These are phyloP conservation scores for Candida dajiaensis DNA, from an alignment of 805 yeast species.

Conservation along the genomic window DNA sequence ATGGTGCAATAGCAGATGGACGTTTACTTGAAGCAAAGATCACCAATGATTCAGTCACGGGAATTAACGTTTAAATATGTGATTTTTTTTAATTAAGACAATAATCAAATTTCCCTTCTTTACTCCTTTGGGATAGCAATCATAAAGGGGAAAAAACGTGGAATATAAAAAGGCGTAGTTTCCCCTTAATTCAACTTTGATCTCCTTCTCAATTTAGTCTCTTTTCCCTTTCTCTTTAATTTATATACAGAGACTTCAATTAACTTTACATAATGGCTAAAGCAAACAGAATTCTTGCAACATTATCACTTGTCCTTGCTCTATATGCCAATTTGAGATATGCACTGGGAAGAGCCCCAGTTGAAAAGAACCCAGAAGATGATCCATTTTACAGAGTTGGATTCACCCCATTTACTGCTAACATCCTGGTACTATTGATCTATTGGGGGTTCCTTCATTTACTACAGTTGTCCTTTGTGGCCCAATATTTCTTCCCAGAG, in stretches of 20 bases:
- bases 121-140: neutral
- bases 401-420: constrained; percentile 68
- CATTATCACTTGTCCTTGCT: constrained; percentile 50
- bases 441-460: constrained; percentile 55
- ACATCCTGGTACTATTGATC: constrained; percentile 38
- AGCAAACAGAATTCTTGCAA: constrained; percentile 39
- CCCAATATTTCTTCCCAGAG: constrained; percentile 37
- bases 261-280: neutral
- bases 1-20: constrained; percentile 46
- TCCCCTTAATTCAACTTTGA: neutral
- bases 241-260: too few relatives aligned
- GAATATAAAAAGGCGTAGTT: neutral
- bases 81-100: neutral
- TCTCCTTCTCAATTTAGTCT: too few relatives aligned
- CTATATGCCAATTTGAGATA: constrained; percentile 50
- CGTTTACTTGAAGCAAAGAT: constrained; percentile 31
- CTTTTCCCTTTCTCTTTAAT: neutral
- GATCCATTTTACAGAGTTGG: constrained; percentile 44
- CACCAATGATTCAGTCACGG: constrained; percentile 13
- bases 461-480: constrained; percentile 46
- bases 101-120: too few relatives aligned
- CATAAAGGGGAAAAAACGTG: neutral
- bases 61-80: constrained; percentile 5
- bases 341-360: constrained; percentile 49
- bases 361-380: constrained; percentile 32